Base-by-base conservation (phyloP, 192 early-diverging fungal genomes). In the Coemansia sp. region DNA sequence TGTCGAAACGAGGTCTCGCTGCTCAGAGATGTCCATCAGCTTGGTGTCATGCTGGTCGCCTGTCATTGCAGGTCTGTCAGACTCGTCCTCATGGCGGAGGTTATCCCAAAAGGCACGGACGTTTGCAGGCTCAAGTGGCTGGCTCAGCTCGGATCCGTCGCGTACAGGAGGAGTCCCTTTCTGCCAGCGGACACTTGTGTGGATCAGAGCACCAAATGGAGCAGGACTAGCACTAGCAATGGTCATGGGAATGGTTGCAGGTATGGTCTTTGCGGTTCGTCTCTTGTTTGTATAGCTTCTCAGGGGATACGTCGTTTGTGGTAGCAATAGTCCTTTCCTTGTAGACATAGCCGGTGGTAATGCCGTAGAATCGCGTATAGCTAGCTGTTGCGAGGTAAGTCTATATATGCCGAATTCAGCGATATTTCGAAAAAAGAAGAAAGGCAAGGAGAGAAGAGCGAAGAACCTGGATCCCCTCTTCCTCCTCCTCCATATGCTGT, bases 71-170 rank as follows among this genome's bases (percentile, higher is more conserved):
- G 59, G 20, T 2, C 37, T 50, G 28, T 61, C 33, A 23, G 65
- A 15, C 38, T 36, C 55, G 17, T 17, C 30, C 20, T 62, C 67
- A 0, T 40, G 52, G 0, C 31, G 44, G 28, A 60, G 19, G 17
- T 64, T 70, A 44, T 67, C 70, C 76, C 76, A 79, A 48, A 74
- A 74, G 9, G 59, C 63, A 7, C 71, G 76, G 6, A 67, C 56
- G 33, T 70, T 67, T 31, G 67, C 70, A 13, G 76, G 54, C 57
- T 79, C 70, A 11, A 79, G 64, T 17, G 76, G 76, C 38, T 67
- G 76, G 61, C 67, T 70, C 34, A 79, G 64, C 58, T 79, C 76
- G 33, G 68, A 67, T 40, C 76, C 76, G 50, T 79, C 76, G 29
- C 71, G 76, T 6, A 34, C 36, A 6, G 76, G 63, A 2, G 76